A percentile compares a stretch with the other conserved stretches of the same genome.
phyloP scores from a whole-genome alignment of 768 basidiomycete genomes.

The Mycena leptocephala region DNA sequence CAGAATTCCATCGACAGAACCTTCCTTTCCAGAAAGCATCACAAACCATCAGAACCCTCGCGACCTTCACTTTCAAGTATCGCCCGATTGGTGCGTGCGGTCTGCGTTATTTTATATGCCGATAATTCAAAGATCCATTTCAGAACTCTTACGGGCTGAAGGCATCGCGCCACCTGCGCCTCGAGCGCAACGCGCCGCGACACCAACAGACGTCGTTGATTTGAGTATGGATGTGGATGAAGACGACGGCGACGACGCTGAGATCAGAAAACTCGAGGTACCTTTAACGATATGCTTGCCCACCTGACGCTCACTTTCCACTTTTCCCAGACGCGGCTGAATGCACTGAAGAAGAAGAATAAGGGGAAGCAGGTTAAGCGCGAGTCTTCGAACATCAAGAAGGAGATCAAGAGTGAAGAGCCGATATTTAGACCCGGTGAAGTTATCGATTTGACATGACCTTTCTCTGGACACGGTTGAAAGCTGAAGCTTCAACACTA shows the following conservation, averaged over 20 bases:
- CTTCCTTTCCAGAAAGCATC: not conserved
- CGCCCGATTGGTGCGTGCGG: conserved; percentile 11
- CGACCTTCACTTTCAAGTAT: conserved; percentile 23
- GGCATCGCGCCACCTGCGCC: conserved; percentile 14
- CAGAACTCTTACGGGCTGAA: conserved; percentile 19
- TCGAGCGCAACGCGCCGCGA: not conserved
- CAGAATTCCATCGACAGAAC: not conserved
- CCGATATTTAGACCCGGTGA: conserved; percentile 15
- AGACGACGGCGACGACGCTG: not conserved
- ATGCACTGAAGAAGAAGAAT: conserved; percentile 2
- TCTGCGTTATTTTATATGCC: not conserved
- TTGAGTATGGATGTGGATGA: conserved; percentile 10
- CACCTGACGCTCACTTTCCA: not conserved
- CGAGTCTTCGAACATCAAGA: conserved; percentile 16
- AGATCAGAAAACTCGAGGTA: conserved; percentile 26
- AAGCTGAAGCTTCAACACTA: no score
- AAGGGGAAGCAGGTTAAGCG: not conserved
- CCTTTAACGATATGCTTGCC: not conserved
- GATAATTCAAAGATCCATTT: not conserved
- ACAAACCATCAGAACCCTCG: not conserved
- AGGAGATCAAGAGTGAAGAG: conserved; percentile 19
- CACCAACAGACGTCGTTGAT: conserved; percentile 11
- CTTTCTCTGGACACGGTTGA: no score
- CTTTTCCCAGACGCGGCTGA: not conserved
- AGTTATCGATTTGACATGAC: conserved; percentile 29